Evolutionary conservation across 345 rosid species (phyloP), one percentile per base, ranked within the genome.

Genomic region (Alliaria petiolata): DNA sequence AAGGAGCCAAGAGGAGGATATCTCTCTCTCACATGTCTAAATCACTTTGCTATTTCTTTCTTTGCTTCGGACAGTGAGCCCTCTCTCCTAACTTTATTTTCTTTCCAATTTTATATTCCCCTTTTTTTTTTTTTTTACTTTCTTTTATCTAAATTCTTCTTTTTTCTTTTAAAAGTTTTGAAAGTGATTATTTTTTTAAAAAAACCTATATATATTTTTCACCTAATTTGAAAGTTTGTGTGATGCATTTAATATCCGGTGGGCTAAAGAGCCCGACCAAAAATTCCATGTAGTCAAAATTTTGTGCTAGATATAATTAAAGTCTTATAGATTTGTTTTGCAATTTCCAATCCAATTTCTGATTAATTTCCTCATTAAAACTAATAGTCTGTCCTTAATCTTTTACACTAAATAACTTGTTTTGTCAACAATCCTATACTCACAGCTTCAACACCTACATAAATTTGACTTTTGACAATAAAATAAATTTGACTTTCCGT

Each of bases 21-120:
- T 38, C 57, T 65, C 70, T 72, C 70, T 62, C 79, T 76, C 76
- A 70, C 62, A 64, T 70, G 80, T 76, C 80, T 16, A 15, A 8
- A 35, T 76, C 80, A 70, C 76, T 76, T 76, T 76, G 71, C 80
- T 57, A 70, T 76, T 70, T 76, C 80, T 76, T 57, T 76, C 72
- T 57, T 76, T 76, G 76, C 76, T 70, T 76, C 17, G 80, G 67
- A 70, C 76, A 70, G 71, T 76, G 80, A 76, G 80, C 76, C 72
- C 36, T 70, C 80, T 64, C 72, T 76, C 80, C 80, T 55, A 40
- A 49, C 71, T 76, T 76, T 76, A 56, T 56, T 56, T 76, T 39
- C 36, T 76, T 33, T 9, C 71, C 36, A 33, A 57, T 61, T 58
- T 31, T 63, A 63, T 70, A 55, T 69, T 54, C 43, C 13, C 46